Conservation (phyloP, 2,329 filamentous ascomycete species). For the Metarhizium sp. region DNA sequence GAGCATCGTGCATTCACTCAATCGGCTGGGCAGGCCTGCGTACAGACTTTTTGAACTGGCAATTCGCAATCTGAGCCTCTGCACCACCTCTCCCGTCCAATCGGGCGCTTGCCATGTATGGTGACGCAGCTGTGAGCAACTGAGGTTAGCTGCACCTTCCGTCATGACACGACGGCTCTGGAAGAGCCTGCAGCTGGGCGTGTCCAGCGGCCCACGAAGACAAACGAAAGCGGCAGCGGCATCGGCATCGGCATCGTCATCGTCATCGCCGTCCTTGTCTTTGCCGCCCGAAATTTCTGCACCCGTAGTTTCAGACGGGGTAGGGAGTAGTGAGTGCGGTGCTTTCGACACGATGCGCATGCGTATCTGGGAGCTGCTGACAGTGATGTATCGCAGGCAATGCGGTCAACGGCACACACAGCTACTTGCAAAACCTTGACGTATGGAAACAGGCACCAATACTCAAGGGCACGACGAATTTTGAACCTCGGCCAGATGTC, state of each 20-base stretch:
- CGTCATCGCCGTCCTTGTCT: background rate
- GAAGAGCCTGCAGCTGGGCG: slow-evolving; percentile 5
- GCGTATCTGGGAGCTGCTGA: background rate
- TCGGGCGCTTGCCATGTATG: background rate
- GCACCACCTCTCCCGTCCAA: background rate
- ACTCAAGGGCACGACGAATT: slow-evolving; percentile 60
- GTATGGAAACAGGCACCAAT: slow-evolving; percentile 65
- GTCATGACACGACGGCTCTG: slow-evolving; percentile 9
- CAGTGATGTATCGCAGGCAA: background rate
- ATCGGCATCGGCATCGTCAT: background rate
- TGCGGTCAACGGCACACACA: slow-evolving; percentile 19
- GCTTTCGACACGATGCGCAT: background rate
- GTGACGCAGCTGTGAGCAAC: slow-evolving; percentile 1
- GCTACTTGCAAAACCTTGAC: slow-evolving; percentile 49
- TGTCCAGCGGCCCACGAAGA: slow-evolving; percentile 1
- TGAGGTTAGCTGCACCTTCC: slow-evolving; percentile 3
- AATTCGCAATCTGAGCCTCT: background rate
- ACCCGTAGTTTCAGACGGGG: background rate
- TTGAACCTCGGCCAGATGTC: slow-evolving; percentile 57
- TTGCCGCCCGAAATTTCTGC: slow-evolving; percentile 3
- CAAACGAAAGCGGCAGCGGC: background rate
- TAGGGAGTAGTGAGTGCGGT: slow-evolving; percentile 9
- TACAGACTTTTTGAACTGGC: too few relatives aligned
- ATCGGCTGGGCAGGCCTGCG: background rate
- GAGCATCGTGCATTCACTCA: background rate